A percentile compares a stretch with the other conserved stretches of the same genome.
phyloP scores from a whole-genome alignment of 768 basidiomycete species.

The Coprinellus aureogranulatus region DNA sequence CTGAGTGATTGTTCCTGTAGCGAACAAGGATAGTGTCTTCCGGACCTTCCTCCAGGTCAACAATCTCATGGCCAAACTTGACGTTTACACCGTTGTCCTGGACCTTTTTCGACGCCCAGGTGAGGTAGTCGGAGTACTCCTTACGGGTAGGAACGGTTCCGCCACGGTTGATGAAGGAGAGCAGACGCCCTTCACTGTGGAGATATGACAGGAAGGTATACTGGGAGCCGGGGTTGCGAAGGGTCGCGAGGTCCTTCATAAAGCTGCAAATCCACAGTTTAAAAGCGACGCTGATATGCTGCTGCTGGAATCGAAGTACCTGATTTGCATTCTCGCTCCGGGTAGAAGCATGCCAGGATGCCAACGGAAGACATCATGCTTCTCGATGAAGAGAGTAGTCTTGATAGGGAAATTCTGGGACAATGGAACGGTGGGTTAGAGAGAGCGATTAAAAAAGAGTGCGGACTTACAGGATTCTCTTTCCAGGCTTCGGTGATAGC shows the following conservation, averaged over 20 bases:
- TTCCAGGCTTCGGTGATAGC: conserved; percentile 46
- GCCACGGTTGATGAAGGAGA: conserved; percentile 53
- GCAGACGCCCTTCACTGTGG: conserved; percentile 45
- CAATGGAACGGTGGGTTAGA: not conserved
- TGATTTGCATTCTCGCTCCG: conserved; percentile 53
- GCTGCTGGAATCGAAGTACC: conserved; percentile 22
- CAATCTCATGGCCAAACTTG: conserved; percentile 46
- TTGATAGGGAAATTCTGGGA: conserved; percentile 15
- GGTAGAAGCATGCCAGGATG: conserved; percentile 57
- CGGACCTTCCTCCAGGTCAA: conserved; percentile 32
- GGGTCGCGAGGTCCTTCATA: conserved; percentile 53
- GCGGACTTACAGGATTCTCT: conserved; percentile 10
- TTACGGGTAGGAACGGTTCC: conserved; percentile 50
- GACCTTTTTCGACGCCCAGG: conserved; percentile 49
- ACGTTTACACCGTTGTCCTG: conserved; percentile 42
- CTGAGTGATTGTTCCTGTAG: conserved; percentile 33
- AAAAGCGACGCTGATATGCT: not conserved
- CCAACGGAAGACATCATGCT: conserved; percentile 47
- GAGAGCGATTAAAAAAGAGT: not conserved
- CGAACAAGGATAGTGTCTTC: conserved; percentile 37
- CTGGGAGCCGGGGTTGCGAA: conserved; percentile 48
- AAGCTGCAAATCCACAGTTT: conserved; percentile 31
- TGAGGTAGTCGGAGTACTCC: conserved; percentile 54
- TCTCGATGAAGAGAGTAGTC: conserved; percentile 47
- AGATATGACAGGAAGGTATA: conserved; percentile 55